Percentiles rank a stretch among this genome's conserved stretches.
Evolutionary conservation across 257 asterid genomes (phyloP).

Genomic region (Fraxinus anomala): DNA sequence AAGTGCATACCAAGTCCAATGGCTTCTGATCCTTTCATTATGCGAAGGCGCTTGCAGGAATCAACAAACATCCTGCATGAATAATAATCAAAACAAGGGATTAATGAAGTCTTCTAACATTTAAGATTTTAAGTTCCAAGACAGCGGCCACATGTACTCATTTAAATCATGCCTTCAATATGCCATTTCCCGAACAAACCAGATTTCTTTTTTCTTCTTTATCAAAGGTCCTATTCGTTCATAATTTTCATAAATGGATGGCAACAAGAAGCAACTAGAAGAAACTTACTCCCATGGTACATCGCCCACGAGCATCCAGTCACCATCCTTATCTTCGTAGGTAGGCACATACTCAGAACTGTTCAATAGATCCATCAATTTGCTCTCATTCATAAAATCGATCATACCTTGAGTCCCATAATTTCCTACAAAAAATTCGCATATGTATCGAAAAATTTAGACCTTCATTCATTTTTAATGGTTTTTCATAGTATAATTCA

Average conservation of each 20-base stretch:
- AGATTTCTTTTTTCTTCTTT: no score
- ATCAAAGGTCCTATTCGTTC: not conserved
- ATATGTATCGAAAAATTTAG: not conserved
- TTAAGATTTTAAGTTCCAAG: not conserved
- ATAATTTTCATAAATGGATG: not conserved
- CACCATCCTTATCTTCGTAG: constrained; percentile 67
- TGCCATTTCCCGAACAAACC: not conserved
- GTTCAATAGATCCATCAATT: constrained; percentile 55
- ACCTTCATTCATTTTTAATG: not conserved
- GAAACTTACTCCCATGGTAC: constrained; percentile 61
- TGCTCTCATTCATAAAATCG: constrained; percentile 57
- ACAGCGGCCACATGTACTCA: not conserved
- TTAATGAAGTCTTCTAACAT: not conserved
- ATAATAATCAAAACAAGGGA: not conserved
- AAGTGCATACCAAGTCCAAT: constrained; percentile 48
- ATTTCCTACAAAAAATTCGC: constrained; percentile 25
- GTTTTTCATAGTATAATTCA: not conserved
- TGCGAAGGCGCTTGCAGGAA: constrained; percentile 60
- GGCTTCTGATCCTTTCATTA: constrained; percentile 60
- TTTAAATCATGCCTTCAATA: no score
- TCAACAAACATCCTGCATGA: constrained; percentile 49
- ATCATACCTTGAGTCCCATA: constrained; percentile 58
- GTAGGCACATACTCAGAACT: constrained; percentile 59
- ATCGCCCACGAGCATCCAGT: constrained; percentile 65
- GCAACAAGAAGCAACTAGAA: not conserved